Conservation (phyloP, 306 rosid species). For the Hippophae tibetana region DNA sequence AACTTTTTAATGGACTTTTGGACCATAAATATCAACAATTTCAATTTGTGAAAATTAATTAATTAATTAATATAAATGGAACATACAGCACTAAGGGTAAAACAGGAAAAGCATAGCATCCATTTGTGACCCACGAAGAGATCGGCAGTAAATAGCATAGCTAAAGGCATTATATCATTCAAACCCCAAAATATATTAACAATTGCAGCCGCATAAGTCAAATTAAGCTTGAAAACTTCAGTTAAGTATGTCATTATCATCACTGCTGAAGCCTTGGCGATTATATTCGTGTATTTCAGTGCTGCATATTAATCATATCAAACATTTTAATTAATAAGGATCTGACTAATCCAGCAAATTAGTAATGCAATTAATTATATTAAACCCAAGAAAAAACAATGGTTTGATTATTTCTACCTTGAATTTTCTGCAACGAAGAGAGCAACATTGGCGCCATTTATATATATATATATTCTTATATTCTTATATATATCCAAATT, state of each 20-base stretch:
- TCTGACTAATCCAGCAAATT: too few species aligned
- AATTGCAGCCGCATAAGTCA: slow-evolving; percentile 17
- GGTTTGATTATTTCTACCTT: too few species aligned
- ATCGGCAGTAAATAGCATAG: slow-evolving; percentile 17
- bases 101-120: slow-evolving; percentile 14
- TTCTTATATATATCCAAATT: too few species aligned
- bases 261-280: too few species aligned
- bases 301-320: too few species aligned
- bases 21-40: neutral
- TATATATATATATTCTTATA: too few species aligned
- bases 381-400: too few species aligned
- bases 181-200: slow-evolving; percentile 16
- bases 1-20: neutral
- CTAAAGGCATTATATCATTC: slow-evolving; percentile 6
- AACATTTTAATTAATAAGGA: too few species aligned
- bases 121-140: slow-evolving; percentile 14
- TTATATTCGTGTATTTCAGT: too few species aligned
- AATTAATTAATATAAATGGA: neutral
- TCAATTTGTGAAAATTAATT: neutral
- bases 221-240: slow-evolving; percentile 11
- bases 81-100: slow-evolving; percentile 17
- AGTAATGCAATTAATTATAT: too few species aligned
- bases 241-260: neutral
- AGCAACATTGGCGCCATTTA: too few species aligned
- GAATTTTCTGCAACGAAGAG: too few species aligned